Evolutionary conservation across 2,329 filamentous ascomycete genomes (phyloP), one percentile per base, ranked within the genome.

Genomic region (Zymoseptoria tritici): DNA sequence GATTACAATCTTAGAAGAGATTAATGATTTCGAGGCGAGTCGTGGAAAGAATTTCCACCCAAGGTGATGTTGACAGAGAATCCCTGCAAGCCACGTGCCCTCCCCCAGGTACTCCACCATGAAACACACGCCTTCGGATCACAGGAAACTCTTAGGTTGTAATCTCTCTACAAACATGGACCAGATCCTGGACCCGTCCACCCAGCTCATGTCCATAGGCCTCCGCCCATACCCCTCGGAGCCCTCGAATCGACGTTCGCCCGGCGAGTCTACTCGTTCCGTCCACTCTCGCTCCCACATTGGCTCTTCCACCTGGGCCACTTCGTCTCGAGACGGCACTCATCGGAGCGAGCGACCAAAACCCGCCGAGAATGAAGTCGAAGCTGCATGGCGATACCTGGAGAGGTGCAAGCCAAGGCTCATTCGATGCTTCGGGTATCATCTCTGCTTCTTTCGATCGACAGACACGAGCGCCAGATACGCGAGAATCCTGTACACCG

Each of bases 391-490:
- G 24, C 31, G 1, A 49, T 9, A 26, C 26, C 9, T 50, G 13
- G 19, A n/a, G 11, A 24, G 21, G 26, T 9, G 26, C 26, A 9
- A 24, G 22, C 22, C 22, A 24, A 24, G 22, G 22, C 22, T 24
- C 22, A 24, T 24, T 9, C 16, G 13, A 50, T 49, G 9, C 21
- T n/a, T 20, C 16, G 16, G 9, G 42, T 13, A 5, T 64, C 62
- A 70, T 63, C 66, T 64, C 54, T 69, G 67, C 58, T 68, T 67
- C 52, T 70, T 64, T 2, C 65, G 62, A 54, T 71, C 54, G 11
- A 71, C 53, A 20, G 64, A 54, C 19, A 68, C 61, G 24, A 71
- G 54, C 4, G 57, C 64, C 9, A 68, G 52, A 51, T 67, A 70
- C 52, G 69, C 68, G 22, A 71, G 52, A 26, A 68, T 49, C 49